Conservation (phyloP, 192 early-diverging fungal species). For the Backusella australiensis region DNA sequence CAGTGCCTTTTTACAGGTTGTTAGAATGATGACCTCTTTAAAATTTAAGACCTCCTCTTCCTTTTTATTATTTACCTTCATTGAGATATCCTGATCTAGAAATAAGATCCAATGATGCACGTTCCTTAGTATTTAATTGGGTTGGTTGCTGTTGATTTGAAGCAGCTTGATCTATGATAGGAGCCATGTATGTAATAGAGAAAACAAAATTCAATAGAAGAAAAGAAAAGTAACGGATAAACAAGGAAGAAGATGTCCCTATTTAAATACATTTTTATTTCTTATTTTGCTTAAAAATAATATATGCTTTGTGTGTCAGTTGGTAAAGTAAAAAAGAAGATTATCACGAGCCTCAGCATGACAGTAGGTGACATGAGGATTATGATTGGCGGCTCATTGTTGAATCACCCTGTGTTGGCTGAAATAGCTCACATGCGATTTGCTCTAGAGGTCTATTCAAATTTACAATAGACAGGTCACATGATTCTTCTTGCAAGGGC, state of each 20-base stretch:
- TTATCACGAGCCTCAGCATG: constrained; percentile 20
- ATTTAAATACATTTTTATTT: not conserved
- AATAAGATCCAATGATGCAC: not conserved
- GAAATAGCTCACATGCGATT: constrained; percentile 9
- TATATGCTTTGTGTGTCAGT: not conserved
- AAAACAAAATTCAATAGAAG: not conserved
- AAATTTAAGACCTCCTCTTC: not conserved
- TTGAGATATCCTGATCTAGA: constrained; percentile 11
- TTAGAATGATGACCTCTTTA: not conserved
- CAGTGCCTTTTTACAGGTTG: constrained; percentile 51
- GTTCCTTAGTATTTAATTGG: not conserved
- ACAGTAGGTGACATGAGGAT: not conserved
- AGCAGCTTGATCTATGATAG: constrained; percentile 1
- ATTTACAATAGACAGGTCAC: constrained; percentile 1
- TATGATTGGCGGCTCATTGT: constrained; percentile 2
- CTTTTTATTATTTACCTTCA: not conserved
- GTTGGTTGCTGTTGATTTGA: not conserved
- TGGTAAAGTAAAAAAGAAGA: not conserved
- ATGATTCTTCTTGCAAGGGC: not conserved
- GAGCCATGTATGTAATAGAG: not conserved
- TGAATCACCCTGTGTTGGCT: constrained; percentile 2
- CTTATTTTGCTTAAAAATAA: not conserved
- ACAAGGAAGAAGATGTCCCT: not conserved
- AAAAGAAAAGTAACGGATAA: not conserved
- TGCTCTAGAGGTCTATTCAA: not conserved